A percentile compares a stretch with the other conserved stretches of the same genome.
phyloP scores from a whole-genome alignment of 2,329 filamentous ascomycete species.

The Colletotrichum spinosum region DNA sequence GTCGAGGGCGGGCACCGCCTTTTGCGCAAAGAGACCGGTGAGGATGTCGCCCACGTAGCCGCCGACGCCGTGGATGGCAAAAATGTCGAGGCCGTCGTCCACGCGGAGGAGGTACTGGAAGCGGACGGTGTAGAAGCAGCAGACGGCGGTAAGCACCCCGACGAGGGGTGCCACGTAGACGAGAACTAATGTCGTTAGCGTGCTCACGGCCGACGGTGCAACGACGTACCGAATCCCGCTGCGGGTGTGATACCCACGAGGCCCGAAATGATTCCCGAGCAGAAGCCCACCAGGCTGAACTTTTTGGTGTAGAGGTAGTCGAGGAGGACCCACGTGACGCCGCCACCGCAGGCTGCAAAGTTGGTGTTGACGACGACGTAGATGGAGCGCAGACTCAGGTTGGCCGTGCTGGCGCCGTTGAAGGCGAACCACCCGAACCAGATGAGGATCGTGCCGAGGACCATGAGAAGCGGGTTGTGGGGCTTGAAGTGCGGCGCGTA shows the following conservation, averaged over 20 bases:
- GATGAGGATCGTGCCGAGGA: slow-evolving; percentile 72
- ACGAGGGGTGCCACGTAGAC: slow-evolving; percentile 64
- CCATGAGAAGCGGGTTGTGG: slow-evolving; percentile 73
- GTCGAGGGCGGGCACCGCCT: slow-evolving; percentile 62
- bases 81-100: slow-evolving; percentile 70
- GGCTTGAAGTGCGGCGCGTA: slow-evolving; percentile 56
- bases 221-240: slow-evolving; percentile 66
- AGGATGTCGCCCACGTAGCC: slow-evolving; percentile 67
- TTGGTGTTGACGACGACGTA: slow-evolving; percentile 70
- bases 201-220: neutral
- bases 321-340: slow-evolving; percentile 63
- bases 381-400: slow-evolving; percentile 63
- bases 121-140: slow-evolving; percentile 59
- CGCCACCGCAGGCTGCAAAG: slow-evolving; percentile 65
- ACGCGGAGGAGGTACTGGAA: slow-evolving; percentile 64
- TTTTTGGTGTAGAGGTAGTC: slow-evolving; percentile 61
- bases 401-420: slow-evolving; percentile 61
- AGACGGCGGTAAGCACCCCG: slow-evolving; percentile 61
- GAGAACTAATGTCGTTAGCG: slow-evolving; percentile 46
- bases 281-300: slow-evolving; percentile 74
- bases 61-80: slow-evolving; percentile 70
- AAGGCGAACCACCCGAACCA: slow-evolving; percentile 73
- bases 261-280: slow-evolving; percentile 87
- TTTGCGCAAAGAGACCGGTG: slow-evolving; percentile 67
- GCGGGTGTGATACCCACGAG: slow-evolving; percentile 89